Evolutionary conservation across 257 asterid species (phyloP).

Genomic region (Ocimum tenuiflorum): DNA sequence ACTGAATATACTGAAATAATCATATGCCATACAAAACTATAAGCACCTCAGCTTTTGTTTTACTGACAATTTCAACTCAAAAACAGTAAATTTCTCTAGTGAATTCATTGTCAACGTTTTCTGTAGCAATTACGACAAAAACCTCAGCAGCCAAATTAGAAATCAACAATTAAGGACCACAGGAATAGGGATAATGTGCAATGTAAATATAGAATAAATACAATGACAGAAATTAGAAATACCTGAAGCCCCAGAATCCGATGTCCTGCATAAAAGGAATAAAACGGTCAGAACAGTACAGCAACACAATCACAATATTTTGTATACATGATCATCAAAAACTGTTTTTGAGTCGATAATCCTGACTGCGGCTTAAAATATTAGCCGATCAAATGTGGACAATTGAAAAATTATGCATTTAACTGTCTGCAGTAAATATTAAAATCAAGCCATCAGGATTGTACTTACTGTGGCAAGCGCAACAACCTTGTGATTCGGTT

Average conservation of each 20-base stretch:
- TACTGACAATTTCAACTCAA: background rate
- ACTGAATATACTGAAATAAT: no score
- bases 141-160: no score
- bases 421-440: background rate
- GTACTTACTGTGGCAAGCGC: conserved; percentile 80
- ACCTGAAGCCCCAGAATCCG: conserved; percentile 76
- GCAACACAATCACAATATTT: background rate
- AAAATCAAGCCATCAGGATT: background rate
- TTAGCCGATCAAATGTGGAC: background rate
- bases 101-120: no score
- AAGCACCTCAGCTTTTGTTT: background rate
- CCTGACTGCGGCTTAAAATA: background rate
- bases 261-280: conserved; percentile 51
- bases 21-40: background rate
- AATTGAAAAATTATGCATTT: background rate
- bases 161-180: background rate
- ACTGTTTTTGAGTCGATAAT: background rate
- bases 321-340: background rate
- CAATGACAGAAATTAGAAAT: conserved; percentile 13
- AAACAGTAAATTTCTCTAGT: background rate
- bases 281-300: conserved; percentile 23
- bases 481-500: conserved; percentile 61
- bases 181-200: background rate
- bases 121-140: no score
- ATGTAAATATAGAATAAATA: background rate